Conservation (phyloP, 2,329 filamentous ascomycete genomes). For the Epicoccum nigrum region DNA sequence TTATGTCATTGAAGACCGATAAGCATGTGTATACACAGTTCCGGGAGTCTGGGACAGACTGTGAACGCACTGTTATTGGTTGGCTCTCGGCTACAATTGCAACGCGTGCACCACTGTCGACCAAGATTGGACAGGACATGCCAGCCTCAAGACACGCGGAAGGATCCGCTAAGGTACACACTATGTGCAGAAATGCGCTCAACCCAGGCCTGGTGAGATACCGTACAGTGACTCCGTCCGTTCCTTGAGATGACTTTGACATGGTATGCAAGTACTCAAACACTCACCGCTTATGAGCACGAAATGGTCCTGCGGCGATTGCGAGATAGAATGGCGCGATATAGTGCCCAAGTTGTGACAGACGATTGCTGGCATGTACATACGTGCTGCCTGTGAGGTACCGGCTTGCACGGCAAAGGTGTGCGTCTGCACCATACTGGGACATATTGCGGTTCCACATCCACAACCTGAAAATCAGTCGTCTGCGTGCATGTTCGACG, state of each 20-base stretch:
- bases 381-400: neutral
- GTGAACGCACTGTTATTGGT: constrained; percentile 29
- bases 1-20: constrained; percentile 34
- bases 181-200: constrained; percentile 35
- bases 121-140: constrained; percentile 27
- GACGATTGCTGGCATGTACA: neutral
- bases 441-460: neutral
- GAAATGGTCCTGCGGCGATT: too few relatives aligned
- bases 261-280: too few relatives aligned
- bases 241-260: constrained; percentile 24
- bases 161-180: constrained; percentile 25
- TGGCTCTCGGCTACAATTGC: constrained; percentile 37
- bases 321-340: neutral
- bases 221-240: constrained; percentile 20
- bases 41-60: constrained; percentile 35
- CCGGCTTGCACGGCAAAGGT: constrained; percentile 43
- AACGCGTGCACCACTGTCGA: constrained; percentile 27
- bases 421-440: constrained; percentile 29
- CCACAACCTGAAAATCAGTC: constrained; percentile 20
- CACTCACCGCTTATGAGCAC: too few relatives aligned
- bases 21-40: constrained; percentile 38
- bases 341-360: neutral
- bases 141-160: constrained; percentile 13
- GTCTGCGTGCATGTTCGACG: constrained; percentile 31
- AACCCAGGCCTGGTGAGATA: constrained; percentile 26